phyloP scores from a whole-genome alignment of 139 green algal genomes.

The Trebouxia sp. region DNA sequence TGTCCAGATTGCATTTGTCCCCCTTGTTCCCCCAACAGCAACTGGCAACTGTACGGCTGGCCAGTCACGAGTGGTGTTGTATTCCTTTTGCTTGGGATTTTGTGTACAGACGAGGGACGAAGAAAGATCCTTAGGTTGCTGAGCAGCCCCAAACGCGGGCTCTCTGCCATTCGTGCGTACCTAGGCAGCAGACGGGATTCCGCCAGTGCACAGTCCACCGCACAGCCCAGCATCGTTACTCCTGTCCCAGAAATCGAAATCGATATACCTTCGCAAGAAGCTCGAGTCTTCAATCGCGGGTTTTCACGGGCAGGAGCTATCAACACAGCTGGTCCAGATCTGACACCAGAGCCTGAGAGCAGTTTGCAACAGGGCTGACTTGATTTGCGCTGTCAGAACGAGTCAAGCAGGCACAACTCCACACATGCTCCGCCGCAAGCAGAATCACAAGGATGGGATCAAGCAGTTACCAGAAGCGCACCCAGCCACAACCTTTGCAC shows the following conservation, averaged over 20 bases:
- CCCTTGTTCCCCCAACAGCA: not conserved
- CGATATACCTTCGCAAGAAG: constrained; percentile 5
- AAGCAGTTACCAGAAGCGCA: not conserved
- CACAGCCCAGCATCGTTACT: not conserved
- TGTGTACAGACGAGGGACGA: not conserved
- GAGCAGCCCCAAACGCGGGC: not conserved
- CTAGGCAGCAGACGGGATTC: not conserved
- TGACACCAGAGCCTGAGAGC: constrained; percentile 10
- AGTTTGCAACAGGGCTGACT: not conserved
- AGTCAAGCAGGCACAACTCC: not conserved
- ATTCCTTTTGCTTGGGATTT: not conserved
- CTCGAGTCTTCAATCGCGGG: constrained; percentile 7
- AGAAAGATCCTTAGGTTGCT: not conserved
- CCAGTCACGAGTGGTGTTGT: not conserved
- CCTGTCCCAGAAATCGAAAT: not conserved
- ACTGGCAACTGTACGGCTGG: not conserved
- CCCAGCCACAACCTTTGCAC: not conserved
- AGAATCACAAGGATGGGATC: not conserved
- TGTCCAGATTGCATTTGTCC: not conserved
- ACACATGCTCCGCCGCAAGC: constrained; percentile 11
- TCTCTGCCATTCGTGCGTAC: not conserved
- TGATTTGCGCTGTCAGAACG: not conserved
- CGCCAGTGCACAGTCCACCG: no score
- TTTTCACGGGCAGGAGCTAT: not conserved
- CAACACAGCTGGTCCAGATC: constrained; percentile 9